Conservation (phyloP, 164 flowering plant species). For the Tetrastigma voinierianum region DNA sequence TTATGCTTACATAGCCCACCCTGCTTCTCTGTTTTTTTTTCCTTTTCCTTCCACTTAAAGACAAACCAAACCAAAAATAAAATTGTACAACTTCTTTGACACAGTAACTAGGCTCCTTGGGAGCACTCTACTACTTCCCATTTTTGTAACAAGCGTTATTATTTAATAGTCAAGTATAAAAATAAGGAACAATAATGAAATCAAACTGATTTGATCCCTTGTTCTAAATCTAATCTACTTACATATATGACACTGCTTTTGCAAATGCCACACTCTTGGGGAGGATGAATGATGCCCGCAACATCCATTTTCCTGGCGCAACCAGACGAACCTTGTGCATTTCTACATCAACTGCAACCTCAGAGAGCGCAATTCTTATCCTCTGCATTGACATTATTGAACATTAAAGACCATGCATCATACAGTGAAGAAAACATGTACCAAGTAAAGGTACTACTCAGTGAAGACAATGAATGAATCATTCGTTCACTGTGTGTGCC, state of each 20-base stretch:
- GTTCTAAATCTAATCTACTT: neutral
- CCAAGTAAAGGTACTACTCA: neutral
- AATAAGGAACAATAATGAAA: no score
- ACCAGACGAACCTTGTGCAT: constrained; percentile 84
- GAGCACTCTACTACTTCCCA: no score
- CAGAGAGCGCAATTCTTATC: constrained; percentile 64
- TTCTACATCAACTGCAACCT: constrained; percentile 64
- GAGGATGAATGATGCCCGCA: constrained; percentile 84
- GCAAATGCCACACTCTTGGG: constrained; percentile 69
- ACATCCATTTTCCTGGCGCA: constrained; percentile 97
- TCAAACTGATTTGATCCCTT: neutral
- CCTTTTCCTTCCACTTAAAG: no score
- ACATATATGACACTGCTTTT: constrained; percentile 10
- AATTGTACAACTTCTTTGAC: no score
- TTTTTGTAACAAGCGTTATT: no score
- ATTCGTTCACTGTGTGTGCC: no score
- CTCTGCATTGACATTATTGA: constrained; percentile 44
- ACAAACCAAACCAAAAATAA: no score
- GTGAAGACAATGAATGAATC: no score
- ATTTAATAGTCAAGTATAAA: no score
- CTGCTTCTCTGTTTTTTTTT: no score
- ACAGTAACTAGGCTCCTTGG: no score
- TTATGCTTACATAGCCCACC: constrained; percentile 2
- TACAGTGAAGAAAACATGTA: neutral
- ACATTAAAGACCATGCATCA: neutral